Base-by-base conservation (phyloP, 768 basidiomycete species). In the Suillus fuscotomentosus region DNA sequence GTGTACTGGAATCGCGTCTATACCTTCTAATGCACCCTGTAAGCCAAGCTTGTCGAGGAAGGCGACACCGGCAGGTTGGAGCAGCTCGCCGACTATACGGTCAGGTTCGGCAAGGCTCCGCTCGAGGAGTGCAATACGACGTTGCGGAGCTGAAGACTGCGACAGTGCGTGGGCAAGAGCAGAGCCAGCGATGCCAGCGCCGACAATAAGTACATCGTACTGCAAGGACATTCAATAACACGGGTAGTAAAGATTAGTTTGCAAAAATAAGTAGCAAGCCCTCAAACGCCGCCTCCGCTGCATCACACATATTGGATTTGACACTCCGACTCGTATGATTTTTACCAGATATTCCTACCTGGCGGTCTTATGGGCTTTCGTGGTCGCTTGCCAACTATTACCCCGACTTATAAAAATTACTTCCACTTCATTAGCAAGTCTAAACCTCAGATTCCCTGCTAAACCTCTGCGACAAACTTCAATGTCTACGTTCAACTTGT, bases 11-110 rank as follows among this genome's bases (percentile, higher is more conserved):
- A 95, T 82, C 0, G 95, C 89, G 75, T 94, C 96, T 63, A 99
- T 96, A n/a, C 84, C 88, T 31, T 98, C 91, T 53, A 97, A 76
- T 61, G 88, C 88, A 8, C 78, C 78, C 56, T 85, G 86, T 68
- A 99, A 75, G 0, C 94, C 96, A n/a, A 99, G 85, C 43, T 84
- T 77, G 63, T 85, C 78, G 53, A 99, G 79, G 1, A 94, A 88
- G 14, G 81, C 80, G 27, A 95, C 88, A 1, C 97, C 97, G 1
- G 90, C 95, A 2, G 97, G 97, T 72, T 99, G 97, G 27, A 99
- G 80, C 1, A 99, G 87, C 75, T 99, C 97, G 31, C 97, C 97
- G 41, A 99, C 97, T 68, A 99, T 99, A 20, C 97, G 86, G 82
- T 99, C 95, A 0, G 97, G 97, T 74, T 94, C 91, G 0, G 90